Base-by-base conservation (phyloP, 257 asterid species). In the Gardenia jasminoides region DNA sequence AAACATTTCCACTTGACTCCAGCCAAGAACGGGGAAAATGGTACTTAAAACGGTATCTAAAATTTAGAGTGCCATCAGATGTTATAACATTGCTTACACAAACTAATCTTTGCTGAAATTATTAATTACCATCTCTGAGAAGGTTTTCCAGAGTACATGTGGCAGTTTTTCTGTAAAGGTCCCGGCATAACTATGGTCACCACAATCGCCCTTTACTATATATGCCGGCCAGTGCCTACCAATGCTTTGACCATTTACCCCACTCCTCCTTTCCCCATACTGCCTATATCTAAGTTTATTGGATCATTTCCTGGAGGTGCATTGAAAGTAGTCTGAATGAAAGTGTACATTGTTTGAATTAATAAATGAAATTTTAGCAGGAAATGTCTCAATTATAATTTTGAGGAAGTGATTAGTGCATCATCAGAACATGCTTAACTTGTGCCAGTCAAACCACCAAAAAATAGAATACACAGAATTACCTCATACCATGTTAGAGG, bases 401-500 rank as follows among this genome's bases (percentile, higher is more conserved):
- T 56, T 44, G 19, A 64, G 33, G 59, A 6, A 15, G 46, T 46
- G 71, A 39, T 22, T 33, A 39, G 56, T 33, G 46, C 26, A 4
- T 50, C 52, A n/a, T 66, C 44, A 56, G 59, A 15, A 64, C 22
- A 64, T 41, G 28, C n/a, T 39, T 58, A 12, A 62, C 26, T 75
- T 61, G 39, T 30, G 39, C 36, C 43, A 65, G 17, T 59, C 43
- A 44, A 61, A 43, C 70, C 72, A 15, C 16, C 12, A 15, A 19
- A 28, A 17, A 44, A 22, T 74, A 9, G 24, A 44, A 46, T 30
- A 30, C 30, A 10, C 19, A 56, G 47, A 54, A 81, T 87, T 81
- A 93, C 99, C 98, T 96, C 92, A 83, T 92, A 96, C 99, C 98
- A 96, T 24, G 99, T 92, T 54, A 96, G 86, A 36, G 99, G 97